These are phyloP conservation scores for Rhododendron williamsianum DNA, from an alignment of 148 eudicot species.

Conservation along the genomic window DNA sequence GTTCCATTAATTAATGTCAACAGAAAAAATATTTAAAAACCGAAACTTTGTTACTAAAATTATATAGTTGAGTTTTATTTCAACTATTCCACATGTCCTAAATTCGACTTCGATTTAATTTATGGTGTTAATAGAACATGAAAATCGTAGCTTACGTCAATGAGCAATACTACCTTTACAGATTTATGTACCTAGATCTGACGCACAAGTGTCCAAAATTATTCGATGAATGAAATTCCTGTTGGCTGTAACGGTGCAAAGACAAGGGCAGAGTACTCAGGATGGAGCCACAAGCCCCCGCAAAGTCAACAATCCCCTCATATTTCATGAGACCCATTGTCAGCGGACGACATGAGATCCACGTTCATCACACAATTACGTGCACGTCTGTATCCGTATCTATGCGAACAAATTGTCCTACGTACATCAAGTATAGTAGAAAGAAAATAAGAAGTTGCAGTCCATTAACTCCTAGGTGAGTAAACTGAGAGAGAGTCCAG, in stretches of 20 bases:
- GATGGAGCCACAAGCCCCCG: too few relatives aligned
- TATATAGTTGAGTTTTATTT: background rate
- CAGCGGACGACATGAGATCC: too few relatives aligned
- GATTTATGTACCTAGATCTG: too few relatives aligned
- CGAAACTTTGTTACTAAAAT: too few relatives aligned
- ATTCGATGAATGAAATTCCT: too few relatives aligned
- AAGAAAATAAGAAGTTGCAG: background rate
- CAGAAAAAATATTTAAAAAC: too few relatives aligned
- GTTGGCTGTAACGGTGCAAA: too few relatives aligned
- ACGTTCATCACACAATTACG: background rate
- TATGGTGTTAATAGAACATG: background rate
- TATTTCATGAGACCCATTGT: too few relatives aligned
- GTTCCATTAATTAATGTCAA: background rate
- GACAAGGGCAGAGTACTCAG: too few relatives aligned
- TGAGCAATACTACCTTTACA: background rate
- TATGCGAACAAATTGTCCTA: background rate
- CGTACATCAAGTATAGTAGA: background rate
- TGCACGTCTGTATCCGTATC: background rate
- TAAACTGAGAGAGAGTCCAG: background rate
- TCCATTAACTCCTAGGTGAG: background rate
- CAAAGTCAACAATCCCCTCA: too few relatives aligned
- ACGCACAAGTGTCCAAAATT: too few relatives aligned
- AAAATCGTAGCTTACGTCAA: background rate
- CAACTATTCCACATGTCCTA: background rate
- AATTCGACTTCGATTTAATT: background rate